Conservation (phyloP, 768 basidiomycete species). For the Agrocybe pediades region DNA sequence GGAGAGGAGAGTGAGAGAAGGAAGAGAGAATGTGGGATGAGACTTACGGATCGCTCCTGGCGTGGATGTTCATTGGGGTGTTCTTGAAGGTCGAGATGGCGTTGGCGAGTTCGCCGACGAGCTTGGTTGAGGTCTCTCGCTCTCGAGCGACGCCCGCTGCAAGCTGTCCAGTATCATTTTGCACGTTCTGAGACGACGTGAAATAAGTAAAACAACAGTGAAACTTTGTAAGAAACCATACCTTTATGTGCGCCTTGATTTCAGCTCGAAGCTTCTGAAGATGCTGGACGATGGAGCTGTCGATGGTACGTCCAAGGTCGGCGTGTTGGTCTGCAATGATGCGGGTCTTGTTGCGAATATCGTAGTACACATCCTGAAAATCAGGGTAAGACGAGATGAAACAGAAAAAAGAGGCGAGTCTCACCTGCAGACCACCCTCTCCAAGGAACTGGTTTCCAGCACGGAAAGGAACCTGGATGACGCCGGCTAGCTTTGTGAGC, state of each 20-base stretch:
- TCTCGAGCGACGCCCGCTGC: constrained; percentile 92
- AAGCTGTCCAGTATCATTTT: constrained; percentile 94
- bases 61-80: constrained; percentile 83
- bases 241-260: constrained; percentile 98
- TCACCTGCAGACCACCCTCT: constrained; percentile 90
- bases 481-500: constrained; percentile 88
- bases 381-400: background rate
- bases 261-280: constrained; percentile 92
- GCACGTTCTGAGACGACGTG: constrained; percentile 64
- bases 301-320: constrained; percentile 93
- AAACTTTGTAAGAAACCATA: constrained; percentile 25
- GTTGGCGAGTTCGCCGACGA: constrained; percentile 86
- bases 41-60: constrained; percentile 82
- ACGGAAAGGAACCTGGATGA: constrained; percentile 96
- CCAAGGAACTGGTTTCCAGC: constrained; percentile 97
- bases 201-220: background rate
- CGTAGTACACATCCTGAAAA: constrained; percentile 85
- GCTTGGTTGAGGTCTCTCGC: constrained; percentile 81
- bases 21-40: constrained; percentile 10
- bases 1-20: background rate
- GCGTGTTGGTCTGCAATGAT: constrained; percentile 95
- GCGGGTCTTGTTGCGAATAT: constrained; percentile 91
- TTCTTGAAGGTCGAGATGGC: constrained; percentile 93
- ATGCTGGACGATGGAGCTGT: constrained; percentile 96
- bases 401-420: constrained; percentile 14